Evolutionary conservation across 371 early-diverging fungal genomes (phyloP).

Genomic region (Lichtheimia corymbifera): DNA sequence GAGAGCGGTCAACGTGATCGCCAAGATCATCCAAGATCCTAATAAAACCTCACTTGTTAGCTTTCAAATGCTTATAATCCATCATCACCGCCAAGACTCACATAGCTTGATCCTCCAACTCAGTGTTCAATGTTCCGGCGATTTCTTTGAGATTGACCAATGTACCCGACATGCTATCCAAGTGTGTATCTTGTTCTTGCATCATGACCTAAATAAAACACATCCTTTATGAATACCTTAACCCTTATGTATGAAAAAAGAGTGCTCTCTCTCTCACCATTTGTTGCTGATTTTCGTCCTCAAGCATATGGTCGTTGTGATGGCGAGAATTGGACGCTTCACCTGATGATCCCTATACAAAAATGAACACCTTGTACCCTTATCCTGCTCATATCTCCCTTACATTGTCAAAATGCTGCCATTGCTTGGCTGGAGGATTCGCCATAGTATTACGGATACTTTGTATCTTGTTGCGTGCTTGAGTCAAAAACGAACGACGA

Average conservation of each 20-base stretch:
- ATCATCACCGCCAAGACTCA: constrained; percentile 19
- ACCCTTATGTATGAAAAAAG: neutral
- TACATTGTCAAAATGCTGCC: neutral
- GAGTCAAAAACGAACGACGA: constrained; percentile 48
- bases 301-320: constrained; percentile 41
- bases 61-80: neutral
- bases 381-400: neutral
- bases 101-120: constrained; percentile 62
- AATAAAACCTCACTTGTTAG: neutral
- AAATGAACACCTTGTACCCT: constrained; percentile 3
- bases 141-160: constrained; percentile 63
- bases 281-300: constrained; percentile 40
- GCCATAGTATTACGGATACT: constrained; percentile 44
- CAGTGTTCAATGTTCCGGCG: constrained; percentile 62
- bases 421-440: constrained; percentile 33
- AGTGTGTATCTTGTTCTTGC: constrained; percentile 64
- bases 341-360: neutral
- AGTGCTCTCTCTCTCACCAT: constrained; percentile 20
- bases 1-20: constrained; percentile 57
- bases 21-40: constrained; percentile 61
- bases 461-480: constrained; percentile 41
- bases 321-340: constrained; percentile 11
- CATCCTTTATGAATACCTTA: neutral
- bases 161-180: constrained; percentile 63
- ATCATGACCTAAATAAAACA: constrained; percentile 42